Conservation (phyloP, 1,284 basidiomycete species). For the Cutaneotrichosporon curvatum region DNA sequence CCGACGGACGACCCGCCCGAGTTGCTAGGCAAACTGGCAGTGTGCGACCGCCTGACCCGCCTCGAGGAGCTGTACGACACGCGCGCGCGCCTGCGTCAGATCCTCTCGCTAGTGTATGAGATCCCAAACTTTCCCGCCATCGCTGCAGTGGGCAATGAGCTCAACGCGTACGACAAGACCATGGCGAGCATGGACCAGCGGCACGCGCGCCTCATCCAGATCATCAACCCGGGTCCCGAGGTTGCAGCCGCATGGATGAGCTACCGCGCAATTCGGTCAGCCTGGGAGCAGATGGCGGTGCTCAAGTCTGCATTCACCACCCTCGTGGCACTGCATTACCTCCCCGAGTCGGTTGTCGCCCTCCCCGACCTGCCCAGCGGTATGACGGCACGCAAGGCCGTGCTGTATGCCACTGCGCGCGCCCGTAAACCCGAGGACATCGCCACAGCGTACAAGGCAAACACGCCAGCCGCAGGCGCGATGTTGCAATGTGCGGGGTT, state of each 20-base stretch:
- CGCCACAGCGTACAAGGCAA: slow-evolving; percentile 17
- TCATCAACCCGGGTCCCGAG: slow-evolving; percentile 12
- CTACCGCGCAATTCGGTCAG: slow-evolving; percentile 31
- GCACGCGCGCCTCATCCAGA: slow-evolving; percentile 27
- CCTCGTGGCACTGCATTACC: slow-evolving; percentile 32
- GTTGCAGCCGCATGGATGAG: slow-evolving; percentile 23
- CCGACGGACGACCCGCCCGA: slow-evolving; percentile 19
- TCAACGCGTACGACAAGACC: slow-evolving; percentile 21
- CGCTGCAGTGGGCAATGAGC: slow-evolving; percentile 24
- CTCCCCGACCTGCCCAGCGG: slow-evolving; percentile 23
- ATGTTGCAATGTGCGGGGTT: slow-evolving; percentile 27
- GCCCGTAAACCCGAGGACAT: slow-evolving; percentile 31
- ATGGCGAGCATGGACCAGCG: slow-evolving; percentile 26
- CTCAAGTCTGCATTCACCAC: slow-evolving; percentile 26
- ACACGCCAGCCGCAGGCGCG: slow-evolving; percentile 16
- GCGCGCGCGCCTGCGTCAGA: slow-evolving; percentile 17
- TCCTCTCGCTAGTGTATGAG: slow-evolving; percentile 22
- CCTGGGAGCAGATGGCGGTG: slow-evolving; percentile 30
- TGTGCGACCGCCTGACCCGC: slow-evolving; percentile 33
- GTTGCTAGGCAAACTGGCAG: slow-evolving; percentile 27
- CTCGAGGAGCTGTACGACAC: slow-evolving; percentile 30
- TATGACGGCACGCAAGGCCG: slow-evolving; percentile 12
- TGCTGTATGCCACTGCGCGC: slow-evolving; percentile 26
- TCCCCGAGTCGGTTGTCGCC: slow-evolving; percentile 26
- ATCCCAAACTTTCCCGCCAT: slow-evolving; percentile 25